Percentiles rank a stretch among this genome's conserved stretches.
Evolutionary conservation across 2,329 filamentous ascomycete species (phyloP).

Genomic region (Cercospora sesami): DNA sequence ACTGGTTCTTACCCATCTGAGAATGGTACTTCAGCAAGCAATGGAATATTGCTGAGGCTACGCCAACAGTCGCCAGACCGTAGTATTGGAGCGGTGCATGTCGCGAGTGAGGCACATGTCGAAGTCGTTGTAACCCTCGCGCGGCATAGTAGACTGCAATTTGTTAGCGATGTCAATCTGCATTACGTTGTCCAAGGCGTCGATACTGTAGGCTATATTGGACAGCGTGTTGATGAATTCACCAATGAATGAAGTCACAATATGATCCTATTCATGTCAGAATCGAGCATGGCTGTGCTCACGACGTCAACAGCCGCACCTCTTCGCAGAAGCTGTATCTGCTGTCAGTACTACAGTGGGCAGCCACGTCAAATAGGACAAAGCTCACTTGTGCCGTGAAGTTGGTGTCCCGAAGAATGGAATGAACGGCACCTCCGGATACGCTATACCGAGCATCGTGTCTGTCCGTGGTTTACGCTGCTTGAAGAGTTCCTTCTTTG

Average conservation of each 20-base stretch:
- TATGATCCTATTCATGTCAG: background rate
- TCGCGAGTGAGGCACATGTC: background rate
- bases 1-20: background rate
- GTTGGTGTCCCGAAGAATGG: background rate
- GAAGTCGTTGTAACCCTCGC: background rate
- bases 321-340: slow-evolving; percentile 2
- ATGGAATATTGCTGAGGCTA: background rate
- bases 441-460: background rate
- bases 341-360: background rate
- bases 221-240: background rate
- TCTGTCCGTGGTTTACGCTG: background rate
- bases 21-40: slow-evolving; percentile 1
- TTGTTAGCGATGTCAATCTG: background rate
- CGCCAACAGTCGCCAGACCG: background rate
- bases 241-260: slow-evolving; percentile 1
- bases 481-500: background rate
- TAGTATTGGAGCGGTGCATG: background rate
- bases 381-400: background rate
- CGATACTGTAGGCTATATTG: background rate
- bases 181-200: background rate
- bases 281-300: background rate
- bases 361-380: background rate
- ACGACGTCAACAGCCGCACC: background rate
- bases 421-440: background rate
- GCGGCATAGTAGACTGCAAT: background rate